phyloP scores from a whole-genome alignment of 1,284 basidiomycete genomes.

The Apiotrichum akiyoshidainum region DNA sequence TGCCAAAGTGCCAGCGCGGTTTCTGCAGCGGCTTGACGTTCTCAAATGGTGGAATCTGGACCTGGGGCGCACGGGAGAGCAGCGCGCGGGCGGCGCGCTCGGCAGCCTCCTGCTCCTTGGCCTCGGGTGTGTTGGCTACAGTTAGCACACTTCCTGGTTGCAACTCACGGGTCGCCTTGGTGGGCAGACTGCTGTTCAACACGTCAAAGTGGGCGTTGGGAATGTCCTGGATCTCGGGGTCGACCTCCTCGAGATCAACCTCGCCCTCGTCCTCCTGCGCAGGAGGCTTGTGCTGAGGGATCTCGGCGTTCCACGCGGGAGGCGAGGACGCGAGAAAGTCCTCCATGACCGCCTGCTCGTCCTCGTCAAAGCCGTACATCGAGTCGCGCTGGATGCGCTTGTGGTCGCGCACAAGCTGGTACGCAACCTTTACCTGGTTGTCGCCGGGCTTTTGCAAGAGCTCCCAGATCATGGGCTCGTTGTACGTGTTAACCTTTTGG shows the following conservation, averaged over 20 bases:
- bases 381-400: slow-evolving; percentile 73
- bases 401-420: slow-evolving; percentile 88
- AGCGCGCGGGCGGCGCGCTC: slow-evolving; percentile 45
- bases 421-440: slow-evolving; percentile 94
- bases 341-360: slow-evolving; percentile 52
- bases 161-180: slow-evolving; percentile 36
- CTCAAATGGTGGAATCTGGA: slow-evolving; percentile 18
- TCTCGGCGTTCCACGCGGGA: slow-evolving; percentile 55
- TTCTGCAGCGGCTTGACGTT: slow-evolving; percentile 43
- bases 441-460: slow-evolving; percentile 79
- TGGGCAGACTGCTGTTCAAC: slow-evolving; percentile 74
- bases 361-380: slow-evolving; percentile 39
- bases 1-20: slow-evolving; percentile 97
- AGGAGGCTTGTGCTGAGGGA: slow-evolving; percentile 20
- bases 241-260: slow-evolving; percentile 58
- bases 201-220: slow-evolving; percentile 69
- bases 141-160: background rate
- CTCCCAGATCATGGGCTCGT: slow-evolving; percentile 79
- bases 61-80: slow-evolving; percentile 19
- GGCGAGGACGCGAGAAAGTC: slow-evolving; percentile 55
- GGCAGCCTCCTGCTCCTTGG: slow-evolving; percentile 32
- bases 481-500: slow-evolving; percentile 69
- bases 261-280: slow-evolving; percentile 33
- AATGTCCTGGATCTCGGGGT: slow-evolving; percentile 54
- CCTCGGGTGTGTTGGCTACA: background rate